Base-by-base conservation (phyloP, 768 basidiomycete species). In the Cystoderma amianthinum region DNA sequence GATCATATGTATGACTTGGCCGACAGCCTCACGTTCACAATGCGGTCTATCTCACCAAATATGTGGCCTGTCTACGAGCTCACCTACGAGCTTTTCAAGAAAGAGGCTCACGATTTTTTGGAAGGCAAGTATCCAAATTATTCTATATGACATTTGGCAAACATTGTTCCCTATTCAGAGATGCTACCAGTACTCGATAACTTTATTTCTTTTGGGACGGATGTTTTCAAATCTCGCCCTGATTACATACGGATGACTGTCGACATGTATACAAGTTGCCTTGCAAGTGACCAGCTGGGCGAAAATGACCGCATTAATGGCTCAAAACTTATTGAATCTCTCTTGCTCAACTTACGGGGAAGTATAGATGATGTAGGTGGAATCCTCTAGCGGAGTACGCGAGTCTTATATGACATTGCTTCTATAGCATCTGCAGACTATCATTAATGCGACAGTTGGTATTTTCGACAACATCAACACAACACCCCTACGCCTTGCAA, bases 11-110 rank as follows among this genome's bases (percentile, higher is more conserved):
- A 83, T 57, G 88, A 91, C 48, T 64, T 94, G 39, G 77, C 90
- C 38, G 92, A 94, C 52, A 84, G 71, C 47, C 63, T 94, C 43
- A 89, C 89, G 0, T 94, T 88, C 72, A 87, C 81, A 59, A 71
- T 84, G 43, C 77, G 79, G 46, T 58, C 71, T 41, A 82, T 95
- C 52, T 78, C 85, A 28, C 80, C 85, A 0, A 75, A 70, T 49
- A 83, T 94, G 83, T 94, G 91, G 92, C 81, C 78, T 7, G 71
- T 94, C 24, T 88, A 89, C 47, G 88, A 92, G 62, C 60, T 80
- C 48, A 92, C 85, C 0, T 91, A 90, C 61, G 71, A 72, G 37
- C 63, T 87, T 15, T 89, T 94, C 79, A 90, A 89, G 60, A 68
- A 73, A 12, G 85, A 88, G 22, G 89, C 87, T 12, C 64, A 85